phyloP scores from a whole-genome alignment of 2,329 filamentous ascomycete species.

The Trichoderma citrinoviride region DNA sequence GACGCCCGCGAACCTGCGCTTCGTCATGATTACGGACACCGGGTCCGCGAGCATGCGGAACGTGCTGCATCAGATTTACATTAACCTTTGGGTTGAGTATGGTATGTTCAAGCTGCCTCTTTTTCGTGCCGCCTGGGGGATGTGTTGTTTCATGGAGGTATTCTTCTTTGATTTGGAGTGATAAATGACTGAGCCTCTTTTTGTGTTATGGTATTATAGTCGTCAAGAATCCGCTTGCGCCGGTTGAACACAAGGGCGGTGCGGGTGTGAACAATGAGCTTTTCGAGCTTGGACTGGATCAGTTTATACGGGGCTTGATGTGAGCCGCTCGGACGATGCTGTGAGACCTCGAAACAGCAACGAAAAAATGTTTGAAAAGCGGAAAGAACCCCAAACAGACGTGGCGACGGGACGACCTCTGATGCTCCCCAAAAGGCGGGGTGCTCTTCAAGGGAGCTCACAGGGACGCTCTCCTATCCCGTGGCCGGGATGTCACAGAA shows the following conservation, averaged over 20 bases:
- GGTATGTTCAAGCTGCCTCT: too few species aligned
- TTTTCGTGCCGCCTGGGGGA: too few species aligned
- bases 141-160: too few species aligned
- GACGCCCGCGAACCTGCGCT: slow-evolving; percentile 91
- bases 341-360: not conserved
- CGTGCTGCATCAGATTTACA: slow-evolving; percentile 96
- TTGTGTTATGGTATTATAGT: slow-evolving; percentile 37
- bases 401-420: not conserved
- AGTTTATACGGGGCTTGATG: slow-evolving; percentile 68
- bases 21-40: slow-evolving; percentile 93
- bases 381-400: not conserved
- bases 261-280: slow-evolving; percentile 69
- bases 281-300: slow-evolving; percentile 70
- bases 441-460: not conserved
- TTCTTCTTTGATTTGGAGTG: not conserved
- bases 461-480: not conserved
- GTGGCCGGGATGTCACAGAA: not conserved
- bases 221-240: slow-evolving; percentile 67
- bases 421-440: not conserved
- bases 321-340: slow-evolving; percentile 37
- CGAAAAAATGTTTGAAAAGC: not conserved
- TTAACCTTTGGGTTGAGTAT: slow-evolving; percentile 96
- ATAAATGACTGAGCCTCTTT: not conserved
- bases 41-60: slow-evolving; percentile 86
- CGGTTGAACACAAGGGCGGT: slow-evolving; percentile 66